phyloP scores from a whole-genome alignment of 2,329 filamentous ascomycete species.

The Fusarium cyanostomum region DNA sequence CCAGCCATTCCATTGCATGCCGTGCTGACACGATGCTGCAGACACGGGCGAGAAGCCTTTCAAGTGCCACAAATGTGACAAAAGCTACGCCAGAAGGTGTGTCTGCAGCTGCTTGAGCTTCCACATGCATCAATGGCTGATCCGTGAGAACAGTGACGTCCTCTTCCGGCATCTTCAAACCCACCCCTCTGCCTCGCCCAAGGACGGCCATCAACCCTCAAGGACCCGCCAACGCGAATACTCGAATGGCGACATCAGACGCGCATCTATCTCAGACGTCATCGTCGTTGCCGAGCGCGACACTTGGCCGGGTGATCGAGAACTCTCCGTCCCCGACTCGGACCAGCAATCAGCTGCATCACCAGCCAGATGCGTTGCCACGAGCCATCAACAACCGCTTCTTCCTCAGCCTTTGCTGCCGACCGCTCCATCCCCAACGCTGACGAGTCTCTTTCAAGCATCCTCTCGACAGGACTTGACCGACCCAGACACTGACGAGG shows the following conservation, averaged over 20 bases:
- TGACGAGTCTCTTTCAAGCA: background rate
- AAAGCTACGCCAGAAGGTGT: constrained; percentile 10
- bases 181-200: background rate
- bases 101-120: background rate
- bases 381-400: background rate
- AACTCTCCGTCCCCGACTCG: background rate
- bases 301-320: background rate
- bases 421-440: background rate
- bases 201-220: background rate
- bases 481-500: background rate
- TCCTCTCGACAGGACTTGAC: background rate
- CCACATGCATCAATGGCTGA: background rate
- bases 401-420: background rate
- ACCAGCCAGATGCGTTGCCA: background rate
- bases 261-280: background rate
- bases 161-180: constrained; percentile 17
- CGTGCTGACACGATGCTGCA: background rate
- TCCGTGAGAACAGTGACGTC: background rate
- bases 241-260: background rate
- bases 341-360: background rate
- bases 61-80: constrained; percentile 6
- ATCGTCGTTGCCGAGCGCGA: background rate
- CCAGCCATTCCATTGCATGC: background rate
- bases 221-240: background rate
- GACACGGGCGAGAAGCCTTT: constrained; percentile 21